phyloP scores from a whole-genome alignment of 106 monocot genomes.

The Allium fistulosum region DNA sequence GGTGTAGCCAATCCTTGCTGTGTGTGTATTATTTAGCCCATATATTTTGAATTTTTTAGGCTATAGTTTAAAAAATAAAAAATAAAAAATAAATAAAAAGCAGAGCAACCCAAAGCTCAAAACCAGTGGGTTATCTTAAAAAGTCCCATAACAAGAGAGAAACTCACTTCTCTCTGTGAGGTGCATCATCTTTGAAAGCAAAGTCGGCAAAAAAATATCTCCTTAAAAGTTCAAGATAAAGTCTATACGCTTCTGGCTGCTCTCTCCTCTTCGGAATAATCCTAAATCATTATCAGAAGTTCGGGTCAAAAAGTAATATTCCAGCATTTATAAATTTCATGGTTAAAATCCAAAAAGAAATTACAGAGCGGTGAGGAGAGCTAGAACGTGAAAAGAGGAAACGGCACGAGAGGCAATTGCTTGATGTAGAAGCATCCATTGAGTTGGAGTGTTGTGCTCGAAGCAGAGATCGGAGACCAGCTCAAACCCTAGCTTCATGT shows the following conservation, averaged over 20 bases:
- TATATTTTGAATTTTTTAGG: no score
- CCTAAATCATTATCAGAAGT: constrained; percentile 12
- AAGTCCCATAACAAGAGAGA: background rate
- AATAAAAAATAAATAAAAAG: no score
- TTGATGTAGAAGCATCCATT: constrained; percentile 70
- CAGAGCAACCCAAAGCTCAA: no score
- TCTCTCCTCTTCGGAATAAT: constrained; percentile 37
- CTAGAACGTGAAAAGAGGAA: constrained; percentile 45
- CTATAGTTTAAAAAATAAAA: no score
- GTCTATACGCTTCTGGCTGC: constrained; percentile 66
- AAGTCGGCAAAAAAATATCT: constrained; percentile 20
- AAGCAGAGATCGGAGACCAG: constrained; percentile 50
- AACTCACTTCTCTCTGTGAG: constrained; percentile 47
- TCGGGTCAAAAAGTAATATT: background rate
- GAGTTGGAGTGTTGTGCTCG: constrained; percentile 31
- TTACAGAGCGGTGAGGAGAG: constrained; percentile 56
- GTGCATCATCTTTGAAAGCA: background rate
- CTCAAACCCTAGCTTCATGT: constrained; percentile 31
- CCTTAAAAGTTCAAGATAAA: constrained; percentile 53
- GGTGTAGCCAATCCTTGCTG: no score
- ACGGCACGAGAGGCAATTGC: constrained; percentile 41
- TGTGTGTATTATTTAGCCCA: no score
- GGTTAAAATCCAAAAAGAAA: background rate
- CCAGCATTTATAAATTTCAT: background rate
- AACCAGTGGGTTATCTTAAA: no score